Percentiles rank a stretch among this genome's conserved stretches.
phyloP scores from a whole-genome alignment of 2,329 filamentous ascomycete genomes.

The Sclerotinia trifoliorum region DNA sequence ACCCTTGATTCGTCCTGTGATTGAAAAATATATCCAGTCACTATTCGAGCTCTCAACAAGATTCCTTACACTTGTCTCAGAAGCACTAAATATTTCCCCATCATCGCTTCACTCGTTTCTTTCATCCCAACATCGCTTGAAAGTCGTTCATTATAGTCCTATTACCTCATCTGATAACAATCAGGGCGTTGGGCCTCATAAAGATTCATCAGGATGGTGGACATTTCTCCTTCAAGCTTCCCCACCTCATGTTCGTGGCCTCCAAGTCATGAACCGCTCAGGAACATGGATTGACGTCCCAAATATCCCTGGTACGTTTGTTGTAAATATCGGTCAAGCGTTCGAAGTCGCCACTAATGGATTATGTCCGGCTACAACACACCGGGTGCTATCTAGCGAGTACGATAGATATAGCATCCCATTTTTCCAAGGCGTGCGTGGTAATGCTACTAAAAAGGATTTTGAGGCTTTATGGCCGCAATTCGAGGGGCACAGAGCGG shows the following conservation, averaged over 20 bases:
- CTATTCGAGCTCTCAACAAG: conserved; percentile 9
- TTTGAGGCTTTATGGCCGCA: conserved; percentile 20
- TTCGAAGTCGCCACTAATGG: conserved; percentile 21
- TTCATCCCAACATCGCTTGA: conserved; percentile 20
- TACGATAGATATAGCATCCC: conserved; percentile 20
- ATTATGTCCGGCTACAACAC: conserved; percentile 19
- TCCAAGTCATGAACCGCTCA: conserved; percentile 21
- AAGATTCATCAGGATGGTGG: conserved; percentile 23
- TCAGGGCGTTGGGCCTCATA: conserved; percentile 20
- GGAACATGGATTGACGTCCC: conserved; percentile 20
- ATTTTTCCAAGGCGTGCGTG: conserved; percentile 18
- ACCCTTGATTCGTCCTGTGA: background rate
- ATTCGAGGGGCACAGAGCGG: background rate
- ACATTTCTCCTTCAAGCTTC: conserved; percentile 21
- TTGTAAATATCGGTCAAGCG: conserved; percentile 21
- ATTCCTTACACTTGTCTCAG: conserved; percentile 12
- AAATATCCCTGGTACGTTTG: conserved; percentile 19
- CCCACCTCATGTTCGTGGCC: conserved; percentile 16
- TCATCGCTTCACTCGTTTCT: conserved; percentile 13
- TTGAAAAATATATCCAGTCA: conserved; percentile 10
- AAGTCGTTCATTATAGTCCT: conserved; percentile 17
- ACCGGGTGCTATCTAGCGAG: conserved; percentile 18
- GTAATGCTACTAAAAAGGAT: conserved; percentile 21
- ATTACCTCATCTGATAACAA: background rate
- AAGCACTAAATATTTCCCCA: conserved; percentile 17